Evolutionary conservation across 2,329 filamentous ascomycete species (phyloP).

Genomic region (Neobulgaria alba): DNA sequence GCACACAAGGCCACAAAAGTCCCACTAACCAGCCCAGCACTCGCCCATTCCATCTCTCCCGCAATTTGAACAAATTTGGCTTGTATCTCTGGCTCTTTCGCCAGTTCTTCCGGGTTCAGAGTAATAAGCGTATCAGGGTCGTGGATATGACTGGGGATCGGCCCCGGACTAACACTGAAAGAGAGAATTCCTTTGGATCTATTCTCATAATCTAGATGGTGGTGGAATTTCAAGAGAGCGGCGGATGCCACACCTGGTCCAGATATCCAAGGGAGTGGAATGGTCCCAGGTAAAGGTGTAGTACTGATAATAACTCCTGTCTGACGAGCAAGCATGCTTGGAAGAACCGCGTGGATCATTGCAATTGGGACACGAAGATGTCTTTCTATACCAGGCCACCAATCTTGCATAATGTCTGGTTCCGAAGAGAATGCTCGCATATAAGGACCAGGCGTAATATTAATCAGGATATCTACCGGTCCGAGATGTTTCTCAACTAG

Average conservation of each 20-base stretch:
- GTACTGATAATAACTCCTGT: slow-evolving; percentile 16
- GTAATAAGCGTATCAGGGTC: slow-evolving; percentile 5
- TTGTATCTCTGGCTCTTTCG: slow-evolving; percentile 8
- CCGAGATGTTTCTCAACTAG: slow-evolving; percentile 11
- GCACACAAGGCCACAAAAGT: slow-evolving; percentile 17
- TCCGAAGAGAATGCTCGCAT: slow-evolving; percentile 7
- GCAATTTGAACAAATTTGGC: slow-evolving; percentile 1
- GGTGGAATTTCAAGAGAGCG: slow-evolving; percentile 19
- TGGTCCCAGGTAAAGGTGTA: slow-evolving; percentile 1
- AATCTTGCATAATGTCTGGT: slow-evolving; percentile 11
- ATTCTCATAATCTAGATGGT: slow-evolving; percentile 15
- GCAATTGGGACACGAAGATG: slow-evolving; percentile 8
- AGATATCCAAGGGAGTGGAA: slow-evolving; percentile 12
- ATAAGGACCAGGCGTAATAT: slow-evolving; percentile 9
- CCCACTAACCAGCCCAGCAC: slow-evolving; percentile 14
- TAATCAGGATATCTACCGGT: slow-evolving; percentile 16
- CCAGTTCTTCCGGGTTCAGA: slow-evolving; percentile 7
- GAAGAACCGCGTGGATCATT: slow-evolving; percentile 16
- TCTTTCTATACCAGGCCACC: slow-evolving; percentile 11
- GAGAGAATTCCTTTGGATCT: slow-evolving; percentile 15
- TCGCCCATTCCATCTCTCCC: slow-evolving; percentile 10
- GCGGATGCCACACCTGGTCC: slow-evolving; percentile 9
- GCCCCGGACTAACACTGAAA: slow-evolving; percentile 17
- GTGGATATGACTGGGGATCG: slow-evolving; percentile 12
- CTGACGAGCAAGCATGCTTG: slow-evolving; percentile 14